phyloP scores from a whole-genome alignment of 371 early-diverging fungal species.

The Phascolomyces articulosus region DNA sequence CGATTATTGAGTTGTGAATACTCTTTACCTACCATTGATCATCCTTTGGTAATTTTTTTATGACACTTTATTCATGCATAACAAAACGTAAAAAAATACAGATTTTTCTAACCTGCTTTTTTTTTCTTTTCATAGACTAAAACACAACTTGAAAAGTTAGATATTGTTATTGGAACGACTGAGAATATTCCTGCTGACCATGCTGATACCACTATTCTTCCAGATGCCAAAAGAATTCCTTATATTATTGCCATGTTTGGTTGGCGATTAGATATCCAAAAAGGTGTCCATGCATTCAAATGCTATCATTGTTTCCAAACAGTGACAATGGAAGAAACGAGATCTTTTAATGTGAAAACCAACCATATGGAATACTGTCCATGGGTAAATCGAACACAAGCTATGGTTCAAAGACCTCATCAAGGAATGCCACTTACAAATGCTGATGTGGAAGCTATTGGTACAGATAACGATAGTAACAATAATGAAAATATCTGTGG shows the following conservation, averaged over 20 bases:
- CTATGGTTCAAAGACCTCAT: constrained; percentile 8
- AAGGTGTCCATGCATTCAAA: not conserved
- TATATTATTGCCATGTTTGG: constrained; percentile 21
- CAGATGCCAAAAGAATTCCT: not conserved
- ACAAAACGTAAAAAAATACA: not conserved
- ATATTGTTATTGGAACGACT: constrained; percentile 11
- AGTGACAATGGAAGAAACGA: too few relatives aligned
- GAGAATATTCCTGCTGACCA: not conserved
- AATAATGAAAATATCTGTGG: constrained; percentile 8
- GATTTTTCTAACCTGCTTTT: too few relatives aligned
- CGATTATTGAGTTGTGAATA: not conserved
- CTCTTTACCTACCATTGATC: constrained; percentile 8
- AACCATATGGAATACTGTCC: constrained; percentile 20
- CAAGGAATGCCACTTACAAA: not conserved
- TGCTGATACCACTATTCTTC: not conserved
- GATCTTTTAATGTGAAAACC: constrained; percentile 8
- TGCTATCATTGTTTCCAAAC: constrained; percentile 18
- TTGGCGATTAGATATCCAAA: constrained; percentile 3
- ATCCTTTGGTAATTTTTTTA: constrained; percentile 22
- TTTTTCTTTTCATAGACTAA: constrained; percentile 9
- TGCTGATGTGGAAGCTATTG: too few relatives aligned
- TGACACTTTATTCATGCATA: too few relatives aligned
- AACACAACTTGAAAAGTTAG: constrained; percentile 4
- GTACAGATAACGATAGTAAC: not conserved
- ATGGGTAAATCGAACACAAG: constrained; percentile 16